Percentiles rank a stretch among this genome's conserved stretches.
Conservation (phyloP, 2,329 filamentous ascomycete genomes). For the Fusarium chlamydosporum region DNA sequence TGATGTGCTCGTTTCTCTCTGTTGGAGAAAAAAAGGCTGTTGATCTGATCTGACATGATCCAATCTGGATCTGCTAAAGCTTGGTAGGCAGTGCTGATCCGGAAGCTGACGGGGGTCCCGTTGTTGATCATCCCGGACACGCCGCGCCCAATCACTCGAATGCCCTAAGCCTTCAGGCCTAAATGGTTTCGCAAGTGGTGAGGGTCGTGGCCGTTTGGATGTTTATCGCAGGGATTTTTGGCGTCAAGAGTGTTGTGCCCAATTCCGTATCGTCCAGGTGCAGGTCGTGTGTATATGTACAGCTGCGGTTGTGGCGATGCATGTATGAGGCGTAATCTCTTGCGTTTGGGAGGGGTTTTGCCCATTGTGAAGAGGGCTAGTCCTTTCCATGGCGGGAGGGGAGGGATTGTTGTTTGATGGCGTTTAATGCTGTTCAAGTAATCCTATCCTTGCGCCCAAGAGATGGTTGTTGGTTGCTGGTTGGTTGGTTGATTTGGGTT, state of each 20-base stretch:
- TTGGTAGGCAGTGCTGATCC: constrained; percentile 44
- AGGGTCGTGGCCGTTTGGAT: constrained; percentile 6
- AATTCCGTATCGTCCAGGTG: constrained; percentile 18
- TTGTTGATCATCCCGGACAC: constrained; percentile 42
- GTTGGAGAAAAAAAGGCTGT: constrained; percentile 4
- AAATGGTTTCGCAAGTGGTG: constrained; percentile 8
- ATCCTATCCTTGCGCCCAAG: constrained; percentile 35
- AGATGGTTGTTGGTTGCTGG: constrained; percentile 24
- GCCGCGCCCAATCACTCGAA: constrained; percentile 43
- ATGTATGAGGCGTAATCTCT: constrained; percentile 25
- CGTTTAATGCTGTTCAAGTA: constrained; percentile 17
- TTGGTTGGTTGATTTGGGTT: constrained; percentile 18
- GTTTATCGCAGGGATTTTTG: constrained; percentile 17
- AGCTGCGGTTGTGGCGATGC: constrained; percentile 15
- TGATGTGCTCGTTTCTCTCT: constrained; percentile 17
- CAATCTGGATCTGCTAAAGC: constrained; percentile 19
- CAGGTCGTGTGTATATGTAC: constrained; percentile 14
- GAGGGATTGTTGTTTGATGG: constrained; percentile 20
- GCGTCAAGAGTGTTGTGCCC: constrained; percentile 16
- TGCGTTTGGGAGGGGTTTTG: background rate
- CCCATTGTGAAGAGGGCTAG: constrained; percentile 11
- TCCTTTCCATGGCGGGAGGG: constrained; percentile 20
- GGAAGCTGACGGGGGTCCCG: constrained; percentile 46
- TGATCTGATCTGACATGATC: constrained; percentile 18
- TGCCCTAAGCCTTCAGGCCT: constrained; percentile 23